Evolutionary conservation across 164 flowering plant species (phyloP).

Genomic region (Paratinospora sagittata): DNA sequence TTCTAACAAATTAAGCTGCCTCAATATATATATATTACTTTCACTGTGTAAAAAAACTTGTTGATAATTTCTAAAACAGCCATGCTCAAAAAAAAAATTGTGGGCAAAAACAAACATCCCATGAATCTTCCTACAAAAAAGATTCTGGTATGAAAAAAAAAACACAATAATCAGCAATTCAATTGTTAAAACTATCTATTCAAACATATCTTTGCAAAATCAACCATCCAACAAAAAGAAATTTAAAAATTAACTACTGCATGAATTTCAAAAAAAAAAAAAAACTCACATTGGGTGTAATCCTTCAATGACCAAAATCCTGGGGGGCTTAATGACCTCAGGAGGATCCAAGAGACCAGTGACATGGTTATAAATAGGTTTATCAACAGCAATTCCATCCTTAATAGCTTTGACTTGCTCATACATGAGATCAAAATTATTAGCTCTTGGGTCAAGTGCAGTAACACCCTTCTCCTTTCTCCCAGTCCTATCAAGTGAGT

Average conservation of each 20-base stretch:
- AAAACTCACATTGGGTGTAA: constrained; percentile 88
- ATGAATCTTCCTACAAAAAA: neutral
- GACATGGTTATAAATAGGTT: constrained; percentile 93
- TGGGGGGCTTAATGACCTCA: constrained; percentile 85
- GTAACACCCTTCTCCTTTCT: constrained; percentile 91
- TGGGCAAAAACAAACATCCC: neutral
- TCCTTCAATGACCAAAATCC: constrained; percentile 93
- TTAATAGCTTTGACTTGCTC: constrained; percentile 90
- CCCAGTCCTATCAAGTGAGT: constrained; percentile 86
- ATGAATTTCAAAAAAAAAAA: neutral
- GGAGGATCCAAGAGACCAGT: constrained; percentile 88
- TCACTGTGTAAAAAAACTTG: too few relatives aligned
- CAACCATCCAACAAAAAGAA: neutral
- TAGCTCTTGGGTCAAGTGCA: constrained; percentile 95
- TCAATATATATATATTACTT: neutral
- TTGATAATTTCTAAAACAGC: neutral
- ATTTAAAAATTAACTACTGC: neutral
- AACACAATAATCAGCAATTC: neutral
- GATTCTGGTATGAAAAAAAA: neutral
- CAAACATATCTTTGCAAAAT: neutral
- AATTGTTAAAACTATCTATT: neutral
- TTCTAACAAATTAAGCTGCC: too few relatives aligned
- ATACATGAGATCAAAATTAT: constrained; percentile 92
- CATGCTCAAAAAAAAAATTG: neutral
- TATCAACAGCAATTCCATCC: constrained; percentile 68